These are phyloP conservation scores for Trypanosoma vivax DNA, from an alignment of 208 protist genomes.

Conservation along the genomic window DNA sequence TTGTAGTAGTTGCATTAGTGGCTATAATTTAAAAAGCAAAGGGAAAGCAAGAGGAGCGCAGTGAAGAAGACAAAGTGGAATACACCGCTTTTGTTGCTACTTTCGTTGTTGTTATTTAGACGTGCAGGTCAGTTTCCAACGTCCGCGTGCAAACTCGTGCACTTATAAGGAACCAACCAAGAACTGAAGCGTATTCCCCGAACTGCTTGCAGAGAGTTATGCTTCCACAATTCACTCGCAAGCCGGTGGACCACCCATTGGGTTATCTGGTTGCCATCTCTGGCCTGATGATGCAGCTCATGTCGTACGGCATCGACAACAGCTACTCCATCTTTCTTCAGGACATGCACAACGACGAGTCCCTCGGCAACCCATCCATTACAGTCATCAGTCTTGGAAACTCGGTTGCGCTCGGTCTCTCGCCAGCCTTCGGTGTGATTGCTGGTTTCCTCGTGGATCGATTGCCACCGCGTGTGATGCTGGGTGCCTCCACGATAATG, in stretches of 20 bases:
- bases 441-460: slow-evolving; percentile 69
- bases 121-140: too few species aligned
- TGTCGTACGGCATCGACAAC: slow-evolving; percentile 83
- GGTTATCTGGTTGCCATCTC: slow-evolving; percentile 74
- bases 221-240: slow-evolving; percentile 14
- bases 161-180: slow-evolving; percentile 3
- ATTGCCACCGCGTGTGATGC: slow-evolving; percentile 62
- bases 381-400: slow-evolving; percentile 73
- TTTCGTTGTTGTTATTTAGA: too few species aligned
- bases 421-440: slow-evolving; percentile 64
- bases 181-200: too few species aligned
- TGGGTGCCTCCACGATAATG: slow-evolving; percentile 45
- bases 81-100: slow-evolving; percentile 1
- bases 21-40: too few species aligned
- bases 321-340: slow-evolving; percentile 69
- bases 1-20: too few species aligned
- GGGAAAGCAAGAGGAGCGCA: too few species aligned
- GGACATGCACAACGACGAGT: slow-evolving; percentile 64
- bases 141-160: too few species aligned
- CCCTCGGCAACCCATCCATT: slow-evolving; percentile 53
- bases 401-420: slow-evolving; percentile 65
- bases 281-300: slow-evolving; percentile 75
- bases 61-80: too few species aligned
- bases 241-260: slow-evolving; percentile 64
- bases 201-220: not conserved